A percentile compares a stretch with the other conserved stretches of the same genome.
These are phyloP conservation scores for Saccharum hybrid DNA, from an alignment of 202 grass and related monocot species.

Conservation along the genomic window DNA sequence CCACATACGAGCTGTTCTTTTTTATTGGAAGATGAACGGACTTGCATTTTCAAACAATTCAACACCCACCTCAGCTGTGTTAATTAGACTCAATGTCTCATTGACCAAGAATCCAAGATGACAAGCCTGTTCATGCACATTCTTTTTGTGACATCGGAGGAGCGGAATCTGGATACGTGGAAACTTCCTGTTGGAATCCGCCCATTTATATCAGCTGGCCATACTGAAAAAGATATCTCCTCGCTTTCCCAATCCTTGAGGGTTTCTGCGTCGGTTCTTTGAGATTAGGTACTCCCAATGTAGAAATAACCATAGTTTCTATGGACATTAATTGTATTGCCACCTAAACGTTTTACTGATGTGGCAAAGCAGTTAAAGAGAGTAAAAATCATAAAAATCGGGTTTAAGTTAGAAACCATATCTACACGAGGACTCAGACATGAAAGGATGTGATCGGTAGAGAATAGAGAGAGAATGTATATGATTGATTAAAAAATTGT, in stretches of 20 bases:
- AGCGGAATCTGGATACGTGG: slow-evolving; percentile 75
- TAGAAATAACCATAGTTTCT: no score
- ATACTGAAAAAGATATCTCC: slow-evolving; percentile 66
- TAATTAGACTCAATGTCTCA: not conserved
- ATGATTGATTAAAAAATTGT: no score
- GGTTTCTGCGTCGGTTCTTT: slow-evolving; percentile 62
- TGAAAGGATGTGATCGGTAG: no score
- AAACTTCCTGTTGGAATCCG: slow-evolving; percentile 72
- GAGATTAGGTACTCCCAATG: slow-evolving; percentile 32
- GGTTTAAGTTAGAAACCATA: no score
- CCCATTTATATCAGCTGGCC: slow-evolving; percentile 66
- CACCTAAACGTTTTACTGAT: no score
- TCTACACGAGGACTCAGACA: no score
- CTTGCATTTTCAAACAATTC: not conserved
- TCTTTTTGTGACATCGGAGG: slow-evolving; percentile 69
- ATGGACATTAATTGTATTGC: no score
- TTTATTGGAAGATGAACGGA: not conserved
- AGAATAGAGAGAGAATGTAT: no score
- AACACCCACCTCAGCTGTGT: not conserved
- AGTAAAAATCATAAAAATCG: no score
- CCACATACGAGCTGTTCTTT: no score
- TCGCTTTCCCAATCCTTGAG: slow-evolving; percentile 57
- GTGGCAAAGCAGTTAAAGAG: no score
- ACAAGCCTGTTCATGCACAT: not conserved
- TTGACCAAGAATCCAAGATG: not conserved